phyloP scores from a whole-genome alignment of 225 moss, liverwort and hornwort genomes.

The Anthoceros angustus region DNA sequence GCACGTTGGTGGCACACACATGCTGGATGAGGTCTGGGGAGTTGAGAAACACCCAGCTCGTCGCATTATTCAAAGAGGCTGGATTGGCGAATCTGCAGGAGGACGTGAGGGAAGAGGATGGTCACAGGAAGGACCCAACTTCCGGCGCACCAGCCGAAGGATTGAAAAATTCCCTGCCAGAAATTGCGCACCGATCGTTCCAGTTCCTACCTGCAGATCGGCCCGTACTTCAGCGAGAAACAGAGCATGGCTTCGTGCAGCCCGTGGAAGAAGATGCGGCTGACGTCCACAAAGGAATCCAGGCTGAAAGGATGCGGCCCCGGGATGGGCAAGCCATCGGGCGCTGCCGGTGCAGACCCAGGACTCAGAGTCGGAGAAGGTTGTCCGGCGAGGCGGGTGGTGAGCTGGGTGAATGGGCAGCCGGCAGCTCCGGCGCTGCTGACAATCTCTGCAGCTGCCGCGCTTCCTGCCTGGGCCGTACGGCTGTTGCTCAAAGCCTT shows the following conservation, averaged over 20 bases:
- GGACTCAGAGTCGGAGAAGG: background rate
- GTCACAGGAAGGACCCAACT: too few relatives aligned
- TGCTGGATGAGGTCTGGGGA: background rate
- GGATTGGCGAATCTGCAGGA: background rate
- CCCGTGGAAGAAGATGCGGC: background rate
- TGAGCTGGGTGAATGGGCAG: background rate
- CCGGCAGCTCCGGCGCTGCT: background rate
- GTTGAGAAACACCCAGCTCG: slow-evolving; percentile 1
- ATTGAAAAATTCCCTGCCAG: too few relatives aligned
- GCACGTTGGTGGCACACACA: background rate
- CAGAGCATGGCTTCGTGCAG: background rate
- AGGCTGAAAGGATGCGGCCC: background rate
- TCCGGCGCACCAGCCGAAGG: too few relatives aligned
- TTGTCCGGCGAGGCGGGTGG: background rate
- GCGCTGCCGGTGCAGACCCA: background rate
- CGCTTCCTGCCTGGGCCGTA: background rate
- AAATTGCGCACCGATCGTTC: too few relatives aligned
- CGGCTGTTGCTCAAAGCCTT: background rate
- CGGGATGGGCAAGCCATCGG: background rate
- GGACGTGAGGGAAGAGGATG: too few relatives aligned
- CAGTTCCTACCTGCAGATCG: background rate
- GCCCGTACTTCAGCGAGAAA: background rate
- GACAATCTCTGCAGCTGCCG: background rate
- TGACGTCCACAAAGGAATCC: background rate
- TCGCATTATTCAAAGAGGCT: background rate